Evolutionary conservation across 1,284 basidiomycete genomes (phyloP).

Genomic region (Kwoniella shivajii): DNA sequence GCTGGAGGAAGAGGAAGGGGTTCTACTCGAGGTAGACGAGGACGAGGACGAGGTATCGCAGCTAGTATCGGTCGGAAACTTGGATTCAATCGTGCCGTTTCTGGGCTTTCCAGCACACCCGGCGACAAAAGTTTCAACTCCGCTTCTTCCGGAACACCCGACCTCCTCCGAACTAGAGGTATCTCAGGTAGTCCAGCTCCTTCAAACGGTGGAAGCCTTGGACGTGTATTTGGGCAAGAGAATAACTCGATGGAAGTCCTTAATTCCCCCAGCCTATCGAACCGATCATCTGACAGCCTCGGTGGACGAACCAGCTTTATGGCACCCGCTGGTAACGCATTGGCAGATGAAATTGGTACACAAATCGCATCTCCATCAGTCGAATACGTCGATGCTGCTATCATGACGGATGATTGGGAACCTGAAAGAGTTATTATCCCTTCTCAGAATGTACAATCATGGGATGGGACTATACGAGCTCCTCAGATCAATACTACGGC

Average conservation of each 20-base stretch:
- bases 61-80: constrained; percentile 44
- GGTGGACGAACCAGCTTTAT: constrained; percentile 21
- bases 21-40: constrained; percentile 44
- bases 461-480: constrained; percentile 6
- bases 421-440: constrained; percentile 17
- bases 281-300: constrained; percentile 12
- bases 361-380: constrained; percentile 24
- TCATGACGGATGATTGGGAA: constrained; percentile 44
- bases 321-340: constrained; percentile 25
- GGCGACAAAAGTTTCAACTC: constrained; percentile 48
- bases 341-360: constrained; percentile 43
- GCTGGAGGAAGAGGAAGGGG: constrained; percentile 30
- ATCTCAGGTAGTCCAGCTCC: constrained; percentile 19
- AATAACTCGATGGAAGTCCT: constrained; percentile 14
- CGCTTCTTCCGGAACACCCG: constrained; percentile 44
- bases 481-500: constrained; percentile 13
- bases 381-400: constrained; percentile 33
- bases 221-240: constrained; percentile 18
- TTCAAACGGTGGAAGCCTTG: constrained; percentile 24
- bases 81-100: constrained; percentile 39
- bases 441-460: constrained; percentile 1
- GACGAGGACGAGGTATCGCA: constrained; percentile 40
- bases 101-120: constrained; percentile 26
- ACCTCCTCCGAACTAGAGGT: constrained; percentile 41
- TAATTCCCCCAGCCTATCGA: constrained; percentile 10